These are phyloP conservation scores for Rhipidocladum racemiflorum DNA, from an alignment of 176 grass and related monocot genomes.

Conservation along the genomic window DNA sequence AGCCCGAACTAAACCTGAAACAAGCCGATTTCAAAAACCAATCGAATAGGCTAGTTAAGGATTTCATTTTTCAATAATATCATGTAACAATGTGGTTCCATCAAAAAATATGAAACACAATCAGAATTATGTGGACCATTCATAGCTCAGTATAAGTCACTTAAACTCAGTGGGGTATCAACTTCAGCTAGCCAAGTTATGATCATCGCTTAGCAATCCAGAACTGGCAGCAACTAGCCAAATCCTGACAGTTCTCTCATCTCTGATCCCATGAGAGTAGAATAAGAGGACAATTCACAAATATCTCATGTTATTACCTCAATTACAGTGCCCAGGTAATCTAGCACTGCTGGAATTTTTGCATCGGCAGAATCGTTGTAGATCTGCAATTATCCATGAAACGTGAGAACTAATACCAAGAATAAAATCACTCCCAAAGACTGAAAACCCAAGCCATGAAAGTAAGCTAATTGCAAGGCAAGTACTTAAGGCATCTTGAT, in stretches of 20 bases:
- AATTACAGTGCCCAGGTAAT: conserved; percentile 78
- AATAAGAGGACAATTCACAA: conserved; percentile 31
- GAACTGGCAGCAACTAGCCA: not conserved
- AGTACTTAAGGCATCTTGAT: not conserved
- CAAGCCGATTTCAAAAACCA: not conserved
- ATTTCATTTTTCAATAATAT: conserved; percentile 11
- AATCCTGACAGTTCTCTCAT: conserved; percentile 3
- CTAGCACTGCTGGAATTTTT: conserved; percentile 90
- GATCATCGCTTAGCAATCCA: not conserved
- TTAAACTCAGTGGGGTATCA: not conserved
- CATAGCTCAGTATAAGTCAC: not conserved
- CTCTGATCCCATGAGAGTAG: conserved; percentile 14
- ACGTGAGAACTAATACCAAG: not conserved
- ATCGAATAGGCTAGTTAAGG: not conserved
- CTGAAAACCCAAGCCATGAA: conserved; percentile 17
- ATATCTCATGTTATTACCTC: conserved; percentile 54
- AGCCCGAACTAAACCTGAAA: not conserved
- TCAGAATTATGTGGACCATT: conserved; percentile 4
- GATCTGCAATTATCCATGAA: conserved; percentile 54
- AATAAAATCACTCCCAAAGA: conserved; percentile 22
- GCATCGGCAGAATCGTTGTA: conserved; percentile 79
- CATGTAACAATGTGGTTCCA: conserved; percentile 6
- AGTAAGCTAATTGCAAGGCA: not conserved
- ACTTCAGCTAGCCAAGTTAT: conserved; percentile 25
- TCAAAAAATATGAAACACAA: not conserved